Percentiles rank a stretch among this genome's conserved stretches.
phyloP scores from a whole-genome alignment of 2,329 filamentous ascomycete species.

The Phyllosticta citrichinensis region DNA sequence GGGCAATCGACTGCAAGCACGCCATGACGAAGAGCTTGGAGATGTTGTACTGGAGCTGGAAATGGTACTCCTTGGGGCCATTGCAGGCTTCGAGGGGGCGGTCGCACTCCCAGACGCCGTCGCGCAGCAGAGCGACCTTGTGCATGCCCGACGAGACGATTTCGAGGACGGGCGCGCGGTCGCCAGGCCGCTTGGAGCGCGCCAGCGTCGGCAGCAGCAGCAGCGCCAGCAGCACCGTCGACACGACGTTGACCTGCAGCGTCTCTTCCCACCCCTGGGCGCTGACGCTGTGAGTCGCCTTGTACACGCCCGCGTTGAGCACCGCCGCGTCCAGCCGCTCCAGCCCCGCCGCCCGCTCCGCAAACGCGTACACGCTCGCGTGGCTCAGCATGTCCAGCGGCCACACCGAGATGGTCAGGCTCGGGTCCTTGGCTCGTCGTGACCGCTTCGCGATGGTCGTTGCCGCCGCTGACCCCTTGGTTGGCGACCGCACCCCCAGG shows the following conservation, averaged over 20 bases:
- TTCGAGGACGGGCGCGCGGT: slow-evolving; percentile 6
- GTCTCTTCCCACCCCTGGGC: slow-evolving; percentile 20
- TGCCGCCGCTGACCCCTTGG: slow-evolving; percentile 14
- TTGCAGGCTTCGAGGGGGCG: neutral
- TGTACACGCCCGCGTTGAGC: slow-evolving; percentile 30
- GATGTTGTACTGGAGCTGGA: slow-evolving; percentile 19
- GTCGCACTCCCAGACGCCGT: neutral
- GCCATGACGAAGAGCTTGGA: slow-evolving; percentile 27
- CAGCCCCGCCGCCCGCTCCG: slow-evolving; percentile 16
- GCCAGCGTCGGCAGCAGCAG: slow-evolving; percentile 20
- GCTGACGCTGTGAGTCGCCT: slow-evolving; percentile 15
- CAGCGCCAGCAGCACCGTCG: slow-evolving; percentile 27
- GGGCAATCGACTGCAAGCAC: neutral
- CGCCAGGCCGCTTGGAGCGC: neutral
- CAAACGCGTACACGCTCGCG: slow-evolving; percentile 28
- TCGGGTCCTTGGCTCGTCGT: slow-evolving; percentile 25
- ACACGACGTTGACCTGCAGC: slow-evolving; percentile 32
- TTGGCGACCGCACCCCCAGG: slow-evolving; percentile 30
- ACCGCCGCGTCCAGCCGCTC: slow-evolving; percentile 28
- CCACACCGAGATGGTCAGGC: slow-evolving; percentile 35
- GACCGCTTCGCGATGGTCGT: slow-evolving; percentile 32
- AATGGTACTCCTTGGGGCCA: neutral
- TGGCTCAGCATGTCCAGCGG: slow-evolving; percentile 34
- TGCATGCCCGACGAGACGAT: slow-evolving; percentile 12
- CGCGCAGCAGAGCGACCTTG: neutral